Evolutionary conservation across 306 rosid genomes (phyloP), one percentile per base, ranked within the genome.

Genomic region (Rosa persica): DNA sequence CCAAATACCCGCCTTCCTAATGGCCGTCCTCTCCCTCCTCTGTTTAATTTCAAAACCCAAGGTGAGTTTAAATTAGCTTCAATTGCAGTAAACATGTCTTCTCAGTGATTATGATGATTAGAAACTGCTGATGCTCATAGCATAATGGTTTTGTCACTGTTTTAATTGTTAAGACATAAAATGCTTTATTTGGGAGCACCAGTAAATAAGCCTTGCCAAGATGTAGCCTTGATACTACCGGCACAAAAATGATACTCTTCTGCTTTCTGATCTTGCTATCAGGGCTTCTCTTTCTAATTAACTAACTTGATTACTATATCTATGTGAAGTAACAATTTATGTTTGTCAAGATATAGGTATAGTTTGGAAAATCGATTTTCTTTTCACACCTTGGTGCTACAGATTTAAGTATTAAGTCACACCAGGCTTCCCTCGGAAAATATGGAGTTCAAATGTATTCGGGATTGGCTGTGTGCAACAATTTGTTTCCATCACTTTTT

Each of bases 1-100:
- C 97, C 97, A 16, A 91, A 80, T 81, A 90, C 97, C 38, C 97
- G 98, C 76, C 99, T 95, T 83, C 99, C 98, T 58, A 95, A 86
- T 78, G 99, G 99, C 76, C 97, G 99, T 49, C 99, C 99, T 75
- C 96, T 95, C 75, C 99, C 99, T 85, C 99, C 99, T 17, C 83
- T 95, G 8, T 93, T 95, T 79, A 95, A 95, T 81, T 95, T 95
- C 72, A 95, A 95, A 86, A 78, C 99, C 64, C 92, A 80, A 72
- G 99, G 99, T 95, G 77, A 83, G 89, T 52, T 38, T 58, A 13
- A 61, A 48, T 39, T 34, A 4, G 54, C 75, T 57, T 55, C 68
- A 6, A 13, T 64, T 61, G 11, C 27, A 25, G 43, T 51, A 46
- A 67, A 55, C 67, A 69, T 13, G 12, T 3, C 58, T 57, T 36